Evolutionary conservation across 768 basidiomycete species (phyloP).

Genomic region (Russula sp.): DNA sequence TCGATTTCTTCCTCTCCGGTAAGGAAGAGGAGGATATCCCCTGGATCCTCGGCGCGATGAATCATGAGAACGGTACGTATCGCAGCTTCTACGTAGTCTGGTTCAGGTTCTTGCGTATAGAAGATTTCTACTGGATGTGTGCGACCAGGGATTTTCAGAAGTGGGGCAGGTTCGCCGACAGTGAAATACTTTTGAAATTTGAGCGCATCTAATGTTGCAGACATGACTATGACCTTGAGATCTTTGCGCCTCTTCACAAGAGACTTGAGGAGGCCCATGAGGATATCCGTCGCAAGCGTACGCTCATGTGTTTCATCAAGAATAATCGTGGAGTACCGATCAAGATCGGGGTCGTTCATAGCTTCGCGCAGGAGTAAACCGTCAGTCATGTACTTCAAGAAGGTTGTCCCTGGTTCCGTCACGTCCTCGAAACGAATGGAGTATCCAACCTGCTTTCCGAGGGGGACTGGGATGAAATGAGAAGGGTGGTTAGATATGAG

Average conservation of each 20-base stretch:
- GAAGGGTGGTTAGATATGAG: neutral
- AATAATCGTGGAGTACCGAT: constrained; percentile 94
- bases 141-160: constrained; percentile 87
- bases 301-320: constrained; percentile 99
- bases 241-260: constrained; percentile 76
- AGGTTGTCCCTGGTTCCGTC: constrained; percentile 83
- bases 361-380: constrained; percentile 98
- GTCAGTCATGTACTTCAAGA: constrained; percentile 99
- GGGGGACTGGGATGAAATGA: constrained; percentile 49
- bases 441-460: constrained; percentile 95
- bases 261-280: constrained; percentile 92
- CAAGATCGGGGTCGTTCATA: constrained; percentile 89
- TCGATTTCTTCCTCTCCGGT: constrained; percentile 99
- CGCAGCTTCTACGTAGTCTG: constrained; percentile 95
- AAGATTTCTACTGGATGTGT: constrained; percentile 95
- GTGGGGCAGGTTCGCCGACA: constrained; percentile 45
- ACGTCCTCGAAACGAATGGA: constrained; percentile 98
- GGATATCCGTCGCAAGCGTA: constrained; percentile 93
- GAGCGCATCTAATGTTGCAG: constrained; percentile 93
- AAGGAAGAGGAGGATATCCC: constrained; percentile 90
- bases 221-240: constrained; percentile 98
- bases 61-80: constrained; percentile 96
- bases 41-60: constrained; percentile 88
- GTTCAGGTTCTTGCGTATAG: constrained; percentile 86
- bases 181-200: constrained; percentile 97